Percentiles rank a stretch among this genome's conserved stretches.
Conservation (phyloP, 83 land plant species). For the Picea engelmannii region DNA sequence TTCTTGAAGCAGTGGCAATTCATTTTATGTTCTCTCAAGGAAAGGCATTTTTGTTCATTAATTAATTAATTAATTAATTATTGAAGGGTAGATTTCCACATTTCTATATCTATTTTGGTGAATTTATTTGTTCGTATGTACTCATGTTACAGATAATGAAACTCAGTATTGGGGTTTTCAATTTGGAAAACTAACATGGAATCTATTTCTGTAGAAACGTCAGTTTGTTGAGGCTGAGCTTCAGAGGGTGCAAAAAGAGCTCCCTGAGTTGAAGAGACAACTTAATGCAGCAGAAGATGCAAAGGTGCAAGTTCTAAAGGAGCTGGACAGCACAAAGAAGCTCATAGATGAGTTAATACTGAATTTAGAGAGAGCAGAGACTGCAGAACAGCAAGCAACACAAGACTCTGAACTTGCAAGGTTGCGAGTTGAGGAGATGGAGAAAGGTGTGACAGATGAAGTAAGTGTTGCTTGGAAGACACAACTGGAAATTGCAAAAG, state of each 20-base stretch:
- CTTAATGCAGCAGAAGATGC: slow-evolving; percentile 59
- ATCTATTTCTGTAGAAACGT: slow-evolving; percentile 44
- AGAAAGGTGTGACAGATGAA: slow-evolving; percentile 70
- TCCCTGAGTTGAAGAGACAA: slow-evolving; percentile 38
- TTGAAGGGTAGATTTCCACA: too few relatives aligned
- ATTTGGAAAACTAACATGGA: too few relatives aligned
- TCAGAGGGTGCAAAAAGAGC: slow-evolving; percentile 60
- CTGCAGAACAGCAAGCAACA: slow-evolving; percentile 61
- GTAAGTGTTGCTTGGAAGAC: slow-evolving; percentile 66
- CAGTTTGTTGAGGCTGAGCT: slow-evolving; percentile 63
- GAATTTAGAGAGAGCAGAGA: slow-evolving; percentile 53
- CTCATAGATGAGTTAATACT: slow-evolving; percentile 62
- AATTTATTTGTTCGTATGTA: too few relatives aligned
- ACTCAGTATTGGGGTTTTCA: too few relatives aligned
- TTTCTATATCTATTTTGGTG: too few relatives aligned
- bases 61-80: too few relatives aligned
- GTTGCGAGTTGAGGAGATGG: slow-evolving; percentile 58
- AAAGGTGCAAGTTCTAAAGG: slow-evolving; percentile 50
- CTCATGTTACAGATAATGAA: too few relatives aligned
- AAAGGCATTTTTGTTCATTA: too few relatives aligned
- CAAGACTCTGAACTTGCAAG: slow-evolving; percentile 62
- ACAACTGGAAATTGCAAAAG: slow-evolving; percentile 67
- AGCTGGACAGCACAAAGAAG: slow-evolving; percentile 58
- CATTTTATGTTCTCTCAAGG: too few relatives aligned
- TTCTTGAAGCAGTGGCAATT: too few relatives aligned